Evolutionary conservation across 495 filamentous ascomycete genomes (phyloP).

Genomic region (Antarctomyces pellizariae): DNA sequence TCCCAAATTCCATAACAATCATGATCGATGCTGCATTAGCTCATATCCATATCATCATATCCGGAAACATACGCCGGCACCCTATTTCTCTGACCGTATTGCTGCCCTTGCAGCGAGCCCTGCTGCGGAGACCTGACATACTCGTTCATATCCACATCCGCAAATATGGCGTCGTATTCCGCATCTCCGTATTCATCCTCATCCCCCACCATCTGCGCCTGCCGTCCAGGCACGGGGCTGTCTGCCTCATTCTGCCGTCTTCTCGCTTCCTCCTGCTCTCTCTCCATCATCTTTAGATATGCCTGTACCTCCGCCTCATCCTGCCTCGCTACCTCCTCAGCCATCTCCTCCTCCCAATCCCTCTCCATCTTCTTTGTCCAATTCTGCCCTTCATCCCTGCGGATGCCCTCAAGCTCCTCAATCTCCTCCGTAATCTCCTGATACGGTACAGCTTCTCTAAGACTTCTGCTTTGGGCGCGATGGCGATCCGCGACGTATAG

Average conservation of each 20-base stretch:
- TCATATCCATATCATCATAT: slow-evolving; percentile 13
- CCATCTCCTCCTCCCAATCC: slow-evolving; percentile 15
- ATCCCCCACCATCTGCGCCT: slow-evolving; percentile 1
- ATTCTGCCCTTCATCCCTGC: too few relatives aligned
- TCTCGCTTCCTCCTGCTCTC: slow-evolving; percentile 1
- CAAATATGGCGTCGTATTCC: slow-evolving; percentile 36
- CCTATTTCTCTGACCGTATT: slow-evolving; percentile 4
- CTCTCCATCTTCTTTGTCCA: too few relatives aligned
- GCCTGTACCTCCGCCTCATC: slow-evolving; percentile 36
- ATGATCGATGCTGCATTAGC: background rate
- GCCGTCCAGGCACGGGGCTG: background rate
- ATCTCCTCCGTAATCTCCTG: too few relatives aligned
- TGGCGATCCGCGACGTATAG: slow-evolving; percentile 7
- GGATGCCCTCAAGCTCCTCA: too few relatives aligned
- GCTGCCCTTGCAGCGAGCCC: slow-evolving; percentile 4
- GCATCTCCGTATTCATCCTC: slow-evolving; percentile 14
- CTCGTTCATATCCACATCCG: slow-evolving; percentile 23
- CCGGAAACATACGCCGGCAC: slow-evolving; percentile 3
- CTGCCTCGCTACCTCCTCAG: slow-evolving; percentile 22
- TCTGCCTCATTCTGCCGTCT: slow-evolving; percentile 5
- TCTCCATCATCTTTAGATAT: slow-evolving; percentile 11
- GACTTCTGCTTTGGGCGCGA: slow-evolving; percentile 2
- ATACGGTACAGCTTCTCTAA: slow-evolving; percentile 3
- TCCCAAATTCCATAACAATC: slow-evolving; percentile 1
- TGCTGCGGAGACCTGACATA: background rate